A percentile compares a stretch with the other conserved stretches of the same genome.
These are phyloP conservation scores for Penicillium roqueforti DNA, from an alignment of 495 filamentous ascomycete species.

Conservation along the genomic window DNA sequence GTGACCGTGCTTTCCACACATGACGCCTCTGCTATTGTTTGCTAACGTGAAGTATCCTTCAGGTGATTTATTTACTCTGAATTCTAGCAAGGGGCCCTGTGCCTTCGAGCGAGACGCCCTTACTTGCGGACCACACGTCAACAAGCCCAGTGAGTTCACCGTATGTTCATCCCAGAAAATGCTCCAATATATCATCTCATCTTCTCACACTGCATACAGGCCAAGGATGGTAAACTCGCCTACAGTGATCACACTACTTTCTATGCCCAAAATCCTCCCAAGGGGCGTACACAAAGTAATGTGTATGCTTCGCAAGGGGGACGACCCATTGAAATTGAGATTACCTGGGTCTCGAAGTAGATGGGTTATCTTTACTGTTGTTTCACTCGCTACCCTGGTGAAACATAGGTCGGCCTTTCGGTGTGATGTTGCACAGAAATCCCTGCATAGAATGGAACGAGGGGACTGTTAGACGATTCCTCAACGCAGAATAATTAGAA, in stretches of 20 bases:
- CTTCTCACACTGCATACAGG: conserved; percentile 13
- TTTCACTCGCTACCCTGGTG: neutral
- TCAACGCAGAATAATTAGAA: neutral
- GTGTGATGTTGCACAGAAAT: neutral
- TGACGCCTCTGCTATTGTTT: neutral
- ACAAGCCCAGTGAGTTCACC: conserved; percentile 40
- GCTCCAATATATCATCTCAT: neutral
- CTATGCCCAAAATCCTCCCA: conserved; percentile 55
- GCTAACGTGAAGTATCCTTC: neutral
- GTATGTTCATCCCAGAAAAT: conserved; percentile 29
- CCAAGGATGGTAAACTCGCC: conserved; percentile 41
- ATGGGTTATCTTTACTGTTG: neutral
- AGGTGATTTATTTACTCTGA: conserved; percentile 56
- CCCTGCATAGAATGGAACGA: neutral
- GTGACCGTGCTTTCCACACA: conserved; percentile 7
- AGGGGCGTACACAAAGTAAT: conserved; percentile 41
- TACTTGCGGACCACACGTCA: conserved; percentile 47
- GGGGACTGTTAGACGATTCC: neutral
- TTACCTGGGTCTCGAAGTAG: conserved; percentile 29
- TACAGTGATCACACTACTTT: conserved; percentile 50
- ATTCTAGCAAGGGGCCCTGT: conserved; percentile 57
- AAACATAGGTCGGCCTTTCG: neutral
- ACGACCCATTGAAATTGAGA: conserved; percentile 38
- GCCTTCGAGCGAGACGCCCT: conserved; percentile 45
- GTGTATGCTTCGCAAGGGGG: conserved; percentile 33